These are phyloP conservation scores for Populus simonii DNA, from an alignment of 345 rosid genomes.

Conservation along the genomic window DNA sequence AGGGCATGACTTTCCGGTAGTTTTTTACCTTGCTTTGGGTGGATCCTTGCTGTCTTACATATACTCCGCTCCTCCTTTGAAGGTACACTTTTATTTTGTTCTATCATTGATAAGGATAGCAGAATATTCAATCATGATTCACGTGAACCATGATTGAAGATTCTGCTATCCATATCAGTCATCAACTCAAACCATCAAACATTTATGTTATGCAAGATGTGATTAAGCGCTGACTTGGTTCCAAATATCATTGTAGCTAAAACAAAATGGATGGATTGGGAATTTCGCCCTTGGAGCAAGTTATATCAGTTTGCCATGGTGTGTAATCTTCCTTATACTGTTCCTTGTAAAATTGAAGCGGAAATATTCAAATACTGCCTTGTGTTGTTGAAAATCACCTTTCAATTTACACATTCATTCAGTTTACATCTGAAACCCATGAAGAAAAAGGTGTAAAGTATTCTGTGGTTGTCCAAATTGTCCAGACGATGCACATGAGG, in stretches of 20 bases:
- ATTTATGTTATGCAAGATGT: slow-evolving; percentile 11
- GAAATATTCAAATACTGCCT: background rate
- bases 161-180: too few relatives aligned
- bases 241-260: slow-evolving; percentile 56
- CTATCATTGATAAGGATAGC: background rate
- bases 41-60: slow-evolving; percentile 93
- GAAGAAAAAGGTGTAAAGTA: background rate
- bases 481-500: background rate
- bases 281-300: slow-evolving; percentile 95
- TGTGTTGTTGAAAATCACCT: background rate
- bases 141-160: too few relatives aligned
- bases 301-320: slow-evolving; percentile 98
- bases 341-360: background rate
- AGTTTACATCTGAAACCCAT: background rate
- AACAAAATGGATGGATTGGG: slow-evolving; percentile 98
- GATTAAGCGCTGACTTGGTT: slow-evolving; percentile 18
- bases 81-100: slow-evolving; percentile 45
- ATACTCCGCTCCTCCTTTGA: slow-evolving; percentile 97
- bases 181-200: slow-evolving; percentile 3
- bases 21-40: slow-evolving; percentile 90
- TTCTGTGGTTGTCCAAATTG: background rate
- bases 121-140: too few relatives aligned
- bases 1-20: slow-evolving; percentile 70
- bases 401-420: background rate
- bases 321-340: slow-evolving; percentile 11